Evolutionary conservation across 345 rosid genomes (phyloP), one percentile per base, ranked within the genome.

Genomic region (Capsella bursapastoris): DNA sequence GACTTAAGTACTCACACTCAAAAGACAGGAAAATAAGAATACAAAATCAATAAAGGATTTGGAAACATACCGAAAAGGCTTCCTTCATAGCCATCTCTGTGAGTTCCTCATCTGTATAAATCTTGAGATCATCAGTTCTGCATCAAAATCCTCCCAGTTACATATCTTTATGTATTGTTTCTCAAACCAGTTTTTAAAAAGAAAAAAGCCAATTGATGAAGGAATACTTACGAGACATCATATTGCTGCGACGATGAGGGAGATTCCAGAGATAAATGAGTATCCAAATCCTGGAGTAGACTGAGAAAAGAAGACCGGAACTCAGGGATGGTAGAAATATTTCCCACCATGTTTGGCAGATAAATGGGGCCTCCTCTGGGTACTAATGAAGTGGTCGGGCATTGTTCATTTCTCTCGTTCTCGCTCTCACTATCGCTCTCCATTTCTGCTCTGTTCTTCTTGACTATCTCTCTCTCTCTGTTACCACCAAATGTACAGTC

Each of bases 361-460:
- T 64, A 75, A 47, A 79, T 66, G 0, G 82, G 82, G 1, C 82
- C 82, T 64, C 82, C 82, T 79, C 79, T 74, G 0, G 82, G 82
- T 11, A 74, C 40, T 5, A 75, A 56, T 43, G 63, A 58, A 34
- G 77, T 66, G 22, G 6, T 12, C 11, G 4, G 5, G 2, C 25
- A 55, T 22, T 38, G 37, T 56, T 68, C 80, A 35, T 12, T 28
- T 0, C 52, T 76, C 66, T 70, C 80, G 0, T 25, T 62, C 70
- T 61, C 64, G 51, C 35, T 41, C 49, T n/a, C 51, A 8, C 66
- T 62, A 14, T 62, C 37, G 11, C 35, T 51, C 71, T 66, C 69
- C 69, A 64, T 64, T 48, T 6, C 34, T 47, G 11, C n/a, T 35
- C 1, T 34, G 40, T n/a, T 16, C 16, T 29, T 55, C 16, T 55